These are phyloP conservation scores for Phalaenopsis hybrid DNA, from an alignment of 116 monocot genomes.

Conservation along the genomic window DNA sequence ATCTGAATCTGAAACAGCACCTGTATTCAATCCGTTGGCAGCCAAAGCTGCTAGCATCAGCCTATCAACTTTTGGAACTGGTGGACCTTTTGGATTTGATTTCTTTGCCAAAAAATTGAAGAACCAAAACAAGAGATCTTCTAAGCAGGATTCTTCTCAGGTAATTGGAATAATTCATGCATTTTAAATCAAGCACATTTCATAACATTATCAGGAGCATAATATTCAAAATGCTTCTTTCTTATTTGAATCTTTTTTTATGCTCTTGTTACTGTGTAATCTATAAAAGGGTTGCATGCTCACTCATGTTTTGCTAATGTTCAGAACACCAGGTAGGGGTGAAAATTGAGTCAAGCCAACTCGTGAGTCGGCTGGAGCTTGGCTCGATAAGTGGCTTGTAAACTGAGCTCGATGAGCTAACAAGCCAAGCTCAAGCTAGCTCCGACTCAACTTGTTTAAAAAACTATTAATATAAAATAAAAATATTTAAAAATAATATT, in stretches of 20 bases:
- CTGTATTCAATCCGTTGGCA: conserved; percentile 64
- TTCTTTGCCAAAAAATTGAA: conserved; percentile 57
- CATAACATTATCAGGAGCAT: not conserved
- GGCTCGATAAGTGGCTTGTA: too few relatives aligned
- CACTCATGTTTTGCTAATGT: not conserved
- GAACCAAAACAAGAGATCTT: conserved; percentile 43
- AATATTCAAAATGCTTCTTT: not conserved
- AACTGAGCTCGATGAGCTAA: too few relatives aligned
- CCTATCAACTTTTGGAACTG: conserved; percentile 59
- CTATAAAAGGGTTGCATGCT: not conserved
- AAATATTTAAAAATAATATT: too few relatives aligned
- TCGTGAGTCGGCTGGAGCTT: too few relatives aligned
- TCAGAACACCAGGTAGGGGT: too few relatives aligned
- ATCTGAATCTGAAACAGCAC: conserved; percentile 12
- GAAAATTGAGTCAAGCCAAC: too few relatives aligned
- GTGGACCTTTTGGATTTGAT: conserved; percentile 62
- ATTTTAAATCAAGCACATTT: not conserved
- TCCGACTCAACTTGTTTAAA: too few relatives aligned
- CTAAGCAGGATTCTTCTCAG: conserved; percentile 33
- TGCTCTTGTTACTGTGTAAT: not conserved
- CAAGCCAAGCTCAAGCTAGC: too few relatives aligned
- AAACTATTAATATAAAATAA: too few relatives aligned
- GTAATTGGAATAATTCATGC: conserved; percentile 15
- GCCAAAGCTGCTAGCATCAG: conserved; percentile 79
- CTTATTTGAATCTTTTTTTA: not conserved